Percentiles rank a stretch among this genome's conserved stretches.
Evolutionary conservation across 106 monocot genomes (phyloP).

Genomic region (Phalaenopsis equestris): DNA sequence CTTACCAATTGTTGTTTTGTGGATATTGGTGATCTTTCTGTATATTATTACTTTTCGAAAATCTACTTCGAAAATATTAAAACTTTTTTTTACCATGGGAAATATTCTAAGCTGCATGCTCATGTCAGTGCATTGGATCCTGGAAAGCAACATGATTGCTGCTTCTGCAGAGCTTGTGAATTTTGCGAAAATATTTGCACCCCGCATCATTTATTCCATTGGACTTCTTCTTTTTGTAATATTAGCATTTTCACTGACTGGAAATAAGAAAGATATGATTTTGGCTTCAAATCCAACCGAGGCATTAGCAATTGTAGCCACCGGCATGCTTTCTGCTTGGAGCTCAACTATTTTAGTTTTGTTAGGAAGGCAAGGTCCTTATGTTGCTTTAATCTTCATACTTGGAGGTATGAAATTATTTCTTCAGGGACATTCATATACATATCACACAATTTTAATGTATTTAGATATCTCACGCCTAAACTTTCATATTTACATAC

Average conservation of each 20-base stretch:
- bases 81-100: constrained; percentile 22
- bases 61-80: constrained; percentile 20
- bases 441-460: too few relatives aligned
- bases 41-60: constrained; percentile 19
- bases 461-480: too few relatives aligned
- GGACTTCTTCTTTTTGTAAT: constrained; percentile 47
- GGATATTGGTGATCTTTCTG: constrained; percentile 29
- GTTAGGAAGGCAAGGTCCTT: constrained; percentile 81
- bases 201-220: constrained; percentile 62
- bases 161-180: constrained; percentile 20
- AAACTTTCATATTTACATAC: too few relatives aligned
- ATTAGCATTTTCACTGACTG: constrained; percentile 23
- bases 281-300: constrained; percentile 15
- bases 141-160: constrained; percentile 41
- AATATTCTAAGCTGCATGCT: constrained; percentile 48
- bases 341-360: constrained; percentile 76
- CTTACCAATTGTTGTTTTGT: constrained; percentile 41
- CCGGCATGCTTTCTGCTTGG: constrained; percentile 61
- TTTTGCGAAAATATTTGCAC: constrained; percentile 47
- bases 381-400: constrained; percentile 45
- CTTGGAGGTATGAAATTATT: constrained; percentile 57
- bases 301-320: constrained; percentile 22
- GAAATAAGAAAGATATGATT: constrained; percentile 14
- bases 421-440: background rate
- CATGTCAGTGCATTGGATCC: constrained; percentile 59